Base-by-base conservation (phyloP, 176 grass and related monocot genomes). In the Avena eriantha region DNA sequence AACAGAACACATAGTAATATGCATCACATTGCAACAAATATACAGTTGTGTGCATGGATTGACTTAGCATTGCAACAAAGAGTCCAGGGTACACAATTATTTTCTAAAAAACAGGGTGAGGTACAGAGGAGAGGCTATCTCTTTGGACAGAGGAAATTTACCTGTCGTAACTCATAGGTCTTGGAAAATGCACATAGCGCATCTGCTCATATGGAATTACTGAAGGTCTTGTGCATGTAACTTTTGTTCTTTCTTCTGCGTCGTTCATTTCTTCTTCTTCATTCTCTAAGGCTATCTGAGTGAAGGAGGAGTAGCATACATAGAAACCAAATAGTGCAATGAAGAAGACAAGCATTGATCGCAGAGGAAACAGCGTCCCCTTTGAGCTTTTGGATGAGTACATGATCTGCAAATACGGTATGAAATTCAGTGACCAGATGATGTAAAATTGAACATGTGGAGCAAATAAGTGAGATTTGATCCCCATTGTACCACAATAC, bases 221-320 rank as follows among this genome's bases (percentile, higher is more conserved):
- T 33, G 36, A 17, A 92, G 85, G 73, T 21, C 33, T 86, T 46
- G 24, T 58, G 57, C 93, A 98, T 41, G 53, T 2, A 63, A 33
- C 86, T 58, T 89, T 68, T 81, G 24, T 71, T 48, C 39, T 46
- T 53, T 87, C 68, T 69, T 84, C 88, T 63, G 43, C 0, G 7
- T 2, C 75, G 35, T 18, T 18, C 57, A 58, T 8, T 19, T 76
- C 79, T 53, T 39, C 72, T 69, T 33, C 68, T 75, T 92, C 78
- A 83, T 51, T 90, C 46, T 94, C 96, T 29, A 88, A 33, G 23
- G 69, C 46, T 76, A 94, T 92, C 83, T 94, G 90, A 78, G 86
- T 95, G 63, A 95, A 87, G 82, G 86, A 95, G 50, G 89, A 58
- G 48, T 98, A 98, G 77, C 96, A 94, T 56, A 86, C 90, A 10